Evolutionary conservation across 1,284 basidiomycete species (phyloP).

Genomic region (Ganoderma boninense): DNA sequence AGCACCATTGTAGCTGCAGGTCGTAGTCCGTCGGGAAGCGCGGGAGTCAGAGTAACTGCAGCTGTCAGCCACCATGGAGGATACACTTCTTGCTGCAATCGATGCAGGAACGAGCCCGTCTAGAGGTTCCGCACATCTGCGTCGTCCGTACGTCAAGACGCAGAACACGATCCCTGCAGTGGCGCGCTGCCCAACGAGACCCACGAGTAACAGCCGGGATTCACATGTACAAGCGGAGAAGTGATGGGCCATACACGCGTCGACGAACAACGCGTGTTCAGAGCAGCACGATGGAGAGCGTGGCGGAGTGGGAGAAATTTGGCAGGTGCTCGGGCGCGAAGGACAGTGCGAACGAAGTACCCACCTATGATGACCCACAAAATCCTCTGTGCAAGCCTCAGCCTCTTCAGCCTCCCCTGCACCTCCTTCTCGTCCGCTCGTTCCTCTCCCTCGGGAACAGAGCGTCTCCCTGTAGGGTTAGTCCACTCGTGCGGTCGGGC

Average conservation of each 20-base stretch:
- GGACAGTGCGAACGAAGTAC: conserved; percentile 27
- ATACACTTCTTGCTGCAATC: too few species aligned
- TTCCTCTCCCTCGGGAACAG: conserved; percentile 50
- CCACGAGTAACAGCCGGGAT: neutral
- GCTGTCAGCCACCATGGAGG: too few species aligned
- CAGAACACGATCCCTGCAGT: too few species aligned
- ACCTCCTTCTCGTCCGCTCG: conserved; percentile 45
- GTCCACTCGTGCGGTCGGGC: conserved; percentile 26
- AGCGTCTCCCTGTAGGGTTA: conserved; percentile 52
- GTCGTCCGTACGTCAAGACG: too few species aligned
- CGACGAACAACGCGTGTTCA: neutral
- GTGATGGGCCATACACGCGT: too few species aligned
- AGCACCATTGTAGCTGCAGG: too few species aligned
- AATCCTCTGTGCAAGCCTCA: conserved; percentile 47
- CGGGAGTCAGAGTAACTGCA: too few species aligned
- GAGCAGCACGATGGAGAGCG: neutral
- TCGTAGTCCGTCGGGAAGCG: too few species aligned
- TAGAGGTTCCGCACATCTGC: too few species aligned
- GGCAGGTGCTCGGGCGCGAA: neutral
- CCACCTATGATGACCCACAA: conserved; percentile 61
- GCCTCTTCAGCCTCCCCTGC: conserved; percentile 51
- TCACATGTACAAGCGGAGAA: neutral
- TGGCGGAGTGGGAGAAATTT: neutral
- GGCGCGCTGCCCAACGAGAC: neutral
- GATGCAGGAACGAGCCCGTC: too few species aligned